These are phyloP conservation scores for Bipolaris victoriae DNA, from an alignment of 2,329 filamentous ascomycete genomes.

Conservation along the genomic window DNA sequence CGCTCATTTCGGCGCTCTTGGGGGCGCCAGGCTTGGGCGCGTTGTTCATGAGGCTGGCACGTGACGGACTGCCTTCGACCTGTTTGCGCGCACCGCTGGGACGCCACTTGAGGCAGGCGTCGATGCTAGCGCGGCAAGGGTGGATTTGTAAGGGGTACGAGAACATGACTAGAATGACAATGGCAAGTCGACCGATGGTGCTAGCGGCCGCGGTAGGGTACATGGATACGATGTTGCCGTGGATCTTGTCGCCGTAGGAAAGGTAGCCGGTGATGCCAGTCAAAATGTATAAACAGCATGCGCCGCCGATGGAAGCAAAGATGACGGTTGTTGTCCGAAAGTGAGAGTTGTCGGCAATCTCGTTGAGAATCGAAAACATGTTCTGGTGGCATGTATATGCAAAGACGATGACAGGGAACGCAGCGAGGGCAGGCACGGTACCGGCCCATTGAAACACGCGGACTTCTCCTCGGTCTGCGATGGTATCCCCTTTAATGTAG, in stretches of 20 bases:
- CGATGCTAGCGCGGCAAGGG: conserved; percentile 91
- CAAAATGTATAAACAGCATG: conserved; percentile 84
- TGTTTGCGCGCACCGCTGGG: conserved; percentile 55
- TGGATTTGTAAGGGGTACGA: conserved; percentile 95
- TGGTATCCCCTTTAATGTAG: conserved; percentile 77
- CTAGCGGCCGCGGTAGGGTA: conserved; percentile 74
- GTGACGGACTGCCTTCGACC: conserved; percentile 50
- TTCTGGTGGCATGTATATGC: conserved; percentile 99
- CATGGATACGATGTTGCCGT: conserved; percentile 87
- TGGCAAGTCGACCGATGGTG: conserved; percentile 92
- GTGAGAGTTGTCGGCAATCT: conserved; percentile 85
- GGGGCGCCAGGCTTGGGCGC: conserved; percentile 22
- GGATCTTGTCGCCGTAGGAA: conserved; percentile 88
- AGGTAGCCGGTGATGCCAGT: conserved; percentile 96
- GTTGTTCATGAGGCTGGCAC: conserved; percentile 54
- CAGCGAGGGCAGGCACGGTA: conserved; percentile 77
- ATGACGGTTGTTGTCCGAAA: conserved; percentile 80
- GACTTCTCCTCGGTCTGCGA: conserved; percentile 75
- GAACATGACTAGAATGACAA: conserved; percentile 94
- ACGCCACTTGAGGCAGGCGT: conserved; percentile 93
- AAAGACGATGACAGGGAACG: conserved; percentile 94
- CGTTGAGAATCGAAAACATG: conserved; percentile 98
- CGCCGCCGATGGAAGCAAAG: conserved; percentile 81
- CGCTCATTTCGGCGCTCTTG: conserved; percentile 69
- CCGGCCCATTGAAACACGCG: conserved; percentile 80